Evolutionary conservation across 1,139 yeast genomes (phyloP), one percentile per base, ranked within the genome.

Genomic region (Saccharomyces hybrid): DNA sequence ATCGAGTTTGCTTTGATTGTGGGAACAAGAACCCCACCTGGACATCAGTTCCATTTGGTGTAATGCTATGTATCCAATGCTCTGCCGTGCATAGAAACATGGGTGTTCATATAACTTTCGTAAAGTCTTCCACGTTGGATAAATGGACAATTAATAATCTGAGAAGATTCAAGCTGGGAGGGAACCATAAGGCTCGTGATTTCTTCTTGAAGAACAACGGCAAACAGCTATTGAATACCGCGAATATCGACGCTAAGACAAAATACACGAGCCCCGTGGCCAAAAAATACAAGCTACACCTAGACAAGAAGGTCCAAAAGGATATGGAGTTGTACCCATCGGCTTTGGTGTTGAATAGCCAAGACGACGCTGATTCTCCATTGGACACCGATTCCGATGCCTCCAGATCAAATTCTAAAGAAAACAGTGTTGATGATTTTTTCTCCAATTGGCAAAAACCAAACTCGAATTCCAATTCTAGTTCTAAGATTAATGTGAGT

Each of bases 11-110:
- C 71, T 90, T 91, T 71, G 99, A 93, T 71, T 93, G 99, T 73
- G 81, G 79, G 34, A 91, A 95, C 42, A 93, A 89, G 62, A 91
- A 91, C 71, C 98, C 99, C 31, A 96, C 96, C 53, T 93, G 99
- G 99, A 95, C 98, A 2, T 88, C 96, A 28, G 96, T 96, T 50
- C 95, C 95, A 58, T 90, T 89, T 68, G 98, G 98, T 55, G 90
- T 93, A 53, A 85, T 91, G 71, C 78, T 93, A 61, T 93, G 98
- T 72, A 80, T 91, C 55, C 96, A 91, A 67, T 93, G 98, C 71
- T 95, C 97, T 57, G 96, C 97, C n/a, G 82, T 86, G 57, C 99
- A 93, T 71, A 82, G 99, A 71, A 95, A 96, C 55, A 75, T 93
- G 68, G 99, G 99, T 53, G 98, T 91, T 50, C 99, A 93, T 70